Evolutionary conservation across 768 basidiomycete species (phyloP).

Genomic region (Naganishia antarctica): DNA sequence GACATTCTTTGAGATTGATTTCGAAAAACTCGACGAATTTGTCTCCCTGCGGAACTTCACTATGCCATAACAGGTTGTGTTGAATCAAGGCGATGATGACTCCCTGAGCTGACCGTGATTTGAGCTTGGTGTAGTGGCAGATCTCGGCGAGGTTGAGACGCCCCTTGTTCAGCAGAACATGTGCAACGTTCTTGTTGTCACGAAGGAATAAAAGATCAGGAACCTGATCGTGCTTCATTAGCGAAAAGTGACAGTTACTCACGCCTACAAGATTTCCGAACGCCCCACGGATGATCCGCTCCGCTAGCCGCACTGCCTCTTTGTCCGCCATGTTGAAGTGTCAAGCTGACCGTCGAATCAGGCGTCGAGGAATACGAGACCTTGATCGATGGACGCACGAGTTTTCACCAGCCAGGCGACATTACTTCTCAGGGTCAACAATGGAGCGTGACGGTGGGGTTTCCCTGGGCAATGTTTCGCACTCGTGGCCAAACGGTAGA

Average conservation of each 20-base stretch:
- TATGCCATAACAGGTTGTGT: slow-evolving; percentile 87
- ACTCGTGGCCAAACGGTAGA: no score
- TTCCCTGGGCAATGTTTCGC: no score
- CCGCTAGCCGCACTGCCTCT: slow-evolving; percentile 45
- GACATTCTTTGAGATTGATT: slow-evolving; percentile 75
- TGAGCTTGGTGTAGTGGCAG: slow-evolving; percentile 64
- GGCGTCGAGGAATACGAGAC: background rate
- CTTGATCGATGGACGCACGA: slow-evolving; percentile 8
- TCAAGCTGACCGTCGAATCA: background rate
- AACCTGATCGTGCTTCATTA: no score
- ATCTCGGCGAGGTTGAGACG: slow-evolving; percentile 68
- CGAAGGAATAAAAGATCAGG: no score
- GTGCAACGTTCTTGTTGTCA: slow-evolving; percentile 71
- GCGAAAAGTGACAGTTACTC: slow-evolving; percentile 27
- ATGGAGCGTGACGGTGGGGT: no score
- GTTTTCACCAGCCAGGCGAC: slow-evolving; percentile 4
- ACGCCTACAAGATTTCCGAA: slow-evolving; percentile 46
- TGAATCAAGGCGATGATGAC: slow-evolving; percentile 75
- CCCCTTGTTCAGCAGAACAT: slow-evolving; percentile 71
- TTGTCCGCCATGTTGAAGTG: slow-evolving; percentile 37
- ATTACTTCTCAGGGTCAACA: no score
- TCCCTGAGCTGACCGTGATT: slow-evolving; percentile 64
- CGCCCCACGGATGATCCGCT: slow-evolving; percentile 44
- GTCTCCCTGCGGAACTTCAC: slow-evolving; percentile 63
- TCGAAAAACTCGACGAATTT: slow-evolving; percentile 64